Evolutionary conservation across 139 green algal species (phyloP), one percentile per base, ranked within the genome.

Genomic region (Nannochloris sp.): DNA sequence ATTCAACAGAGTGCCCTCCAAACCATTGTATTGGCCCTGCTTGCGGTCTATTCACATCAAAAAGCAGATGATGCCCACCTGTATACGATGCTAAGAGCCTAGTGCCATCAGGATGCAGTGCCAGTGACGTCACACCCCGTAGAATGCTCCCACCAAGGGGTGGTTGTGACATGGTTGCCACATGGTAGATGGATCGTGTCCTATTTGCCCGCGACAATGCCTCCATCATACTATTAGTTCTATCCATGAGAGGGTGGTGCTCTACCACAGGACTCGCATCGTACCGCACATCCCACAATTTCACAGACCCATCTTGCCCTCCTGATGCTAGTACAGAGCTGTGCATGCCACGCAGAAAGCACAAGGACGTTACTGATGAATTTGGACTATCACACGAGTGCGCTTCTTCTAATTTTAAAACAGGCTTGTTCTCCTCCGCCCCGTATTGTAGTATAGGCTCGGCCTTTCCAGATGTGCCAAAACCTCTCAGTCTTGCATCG

Each of bases 251-350:
- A 40, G 34, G 34, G 8, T 40, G 34, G 8, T 40, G 34, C 34
- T 40, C 34, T 40, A 40, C 34, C 34, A 40, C 34, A 11, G 34
- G 34, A 40, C 8, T 40, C 8, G 56, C 15, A 44, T 16, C 18
- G 21, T 57, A 46, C 18, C 85, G 73, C 15, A 72, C 53, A 56
- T 94, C 87, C 81, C 83, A 94, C 44, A 94, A 59, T 74, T 84
- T 59, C 29, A 92, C 61, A 19, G 53, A 59, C 4, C 86, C 87
- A 60, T 94, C 87, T 6, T 85, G 65, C 0, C 67, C 75, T 21
- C 84, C 83, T 40, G 34, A 40, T 12, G 34, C 34, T 40, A 40
- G 1, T 40, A 40, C 34, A 12, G 34, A 40, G 34, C 34, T 40
- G 8, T 40, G 34, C 8, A 11, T 40, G 34, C 34, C 34, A 40